Evolutionary conservation across 2,329 filamentous ascomycete genomes (phyloP).

Genomic region (Talaromyces amestolkiae): DNA sequence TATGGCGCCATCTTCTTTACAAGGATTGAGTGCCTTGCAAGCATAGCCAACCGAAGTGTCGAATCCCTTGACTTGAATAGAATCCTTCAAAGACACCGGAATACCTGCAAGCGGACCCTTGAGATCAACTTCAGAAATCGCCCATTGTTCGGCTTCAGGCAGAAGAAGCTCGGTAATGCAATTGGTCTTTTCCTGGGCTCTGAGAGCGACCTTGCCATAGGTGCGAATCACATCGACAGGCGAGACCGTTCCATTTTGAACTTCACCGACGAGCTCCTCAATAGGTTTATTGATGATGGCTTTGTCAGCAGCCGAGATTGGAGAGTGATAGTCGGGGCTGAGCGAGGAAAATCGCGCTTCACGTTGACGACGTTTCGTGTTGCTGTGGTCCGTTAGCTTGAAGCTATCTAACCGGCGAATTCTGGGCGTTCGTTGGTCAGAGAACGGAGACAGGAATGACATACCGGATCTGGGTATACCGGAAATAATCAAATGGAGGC

Average conservation of each 20-base stretch:
- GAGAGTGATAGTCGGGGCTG: slow-evolving; percentile 61
- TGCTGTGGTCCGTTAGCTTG: slow-evolving; percentile 49
- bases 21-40: slow-evolving; percentile 62
- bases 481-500: slow-evolving; percentile 64
- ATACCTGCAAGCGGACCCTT: slow-evolving; percentile 82
- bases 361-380: slow-evolving; percentile 76
- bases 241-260: slow-evolving; percentile 65
- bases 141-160: slow-evolving; percentile 72
- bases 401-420: slow-evolving; percentile 14
- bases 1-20: slow-evolving; percentile 65
- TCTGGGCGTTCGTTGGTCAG: slow-evolving; percentile 6
- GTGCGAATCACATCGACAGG: slow-evolving; percentile 74
- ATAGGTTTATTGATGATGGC: slow-evolving; percentile 71
- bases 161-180: slow-evolving; percentile 86
- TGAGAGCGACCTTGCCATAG: slow-evolving; percentile 82
- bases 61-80: slow-evolving; percentile 75
- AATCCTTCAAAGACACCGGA: slow-evolving; percentile 78
- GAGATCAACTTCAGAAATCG: slow-evolving; percentile 62
- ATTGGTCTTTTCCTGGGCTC: slow-evolving; percentile 82
- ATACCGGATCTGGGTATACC: slow-evolving; percentile 70
- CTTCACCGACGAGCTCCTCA: slow-evolving; percentile 71
- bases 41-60: slow-evolving; percentile 82
- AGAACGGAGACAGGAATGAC: slow-evolving; percentile 25
- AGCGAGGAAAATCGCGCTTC: slow-evolving; percentile 66
- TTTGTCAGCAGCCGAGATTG: slow-evolving; percentile 64